phyloP scores from a whole-genome alignment of 2,329 filamentous ascomycete species.

The Pyricularia grisea region DNA sequence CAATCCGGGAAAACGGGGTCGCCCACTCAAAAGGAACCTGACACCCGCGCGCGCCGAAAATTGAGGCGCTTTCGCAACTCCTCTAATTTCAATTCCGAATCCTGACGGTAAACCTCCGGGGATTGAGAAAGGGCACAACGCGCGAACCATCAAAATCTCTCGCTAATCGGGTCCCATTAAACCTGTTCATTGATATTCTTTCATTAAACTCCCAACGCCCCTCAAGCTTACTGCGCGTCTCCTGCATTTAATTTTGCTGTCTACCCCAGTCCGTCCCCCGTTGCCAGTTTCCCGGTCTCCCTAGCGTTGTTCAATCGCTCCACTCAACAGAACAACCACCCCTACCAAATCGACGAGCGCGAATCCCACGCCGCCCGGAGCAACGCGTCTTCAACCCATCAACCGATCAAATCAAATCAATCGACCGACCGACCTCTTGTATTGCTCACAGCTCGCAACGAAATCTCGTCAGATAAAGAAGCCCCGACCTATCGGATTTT shows the following conservation, averaged over 20 bases:
- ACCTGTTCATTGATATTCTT: background rate
- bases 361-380: background rate
- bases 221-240: background rate
- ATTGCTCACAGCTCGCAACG: background rate
- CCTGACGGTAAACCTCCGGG: background rate
- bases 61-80: background rate
- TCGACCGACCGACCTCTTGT: background rate
- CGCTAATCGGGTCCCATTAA: background rate
- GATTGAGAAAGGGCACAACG: background rate
- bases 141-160: background rate
- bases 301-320: constrained; percentile 1
- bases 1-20: background rate
- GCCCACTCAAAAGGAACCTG: background rate
- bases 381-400: background rate
- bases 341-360: background rate
- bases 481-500: background rate
- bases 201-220: background rate
- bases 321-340: background rate
- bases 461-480: background rate
- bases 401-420: background rate
- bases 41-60: background rate
- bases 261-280: background rate
- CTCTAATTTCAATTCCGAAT: background rate
- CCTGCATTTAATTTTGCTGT: background rate
- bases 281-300: background rate